These are phyloP conservation scores for Castanea crenata DNA, from an alignment of 306 rosid species.

Conservation along the genomic window DNA sequence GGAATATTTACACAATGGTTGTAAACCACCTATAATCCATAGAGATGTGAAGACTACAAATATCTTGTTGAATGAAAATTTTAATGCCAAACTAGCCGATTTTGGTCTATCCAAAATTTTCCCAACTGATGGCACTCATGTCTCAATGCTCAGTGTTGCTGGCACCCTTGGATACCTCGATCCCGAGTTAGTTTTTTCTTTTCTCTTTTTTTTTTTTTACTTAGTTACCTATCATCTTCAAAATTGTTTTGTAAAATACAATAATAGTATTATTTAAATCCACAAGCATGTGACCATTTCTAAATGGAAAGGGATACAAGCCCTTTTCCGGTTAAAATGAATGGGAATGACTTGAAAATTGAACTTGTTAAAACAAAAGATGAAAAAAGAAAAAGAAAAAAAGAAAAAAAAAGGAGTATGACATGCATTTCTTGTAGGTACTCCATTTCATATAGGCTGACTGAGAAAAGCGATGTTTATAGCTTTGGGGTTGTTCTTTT, in stretches of 20 bases:
- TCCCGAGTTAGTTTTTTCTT: slow-evolving; percentile 39
- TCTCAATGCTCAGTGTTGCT: slow-evolving; percentile 31
- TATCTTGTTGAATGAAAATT: slow-evolving; percentile 39
- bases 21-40: slow-evolving; percentile 43
- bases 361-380: too few relatives aligned
- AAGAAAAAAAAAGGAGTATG: neutral
- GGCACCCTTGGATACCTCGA: slow-evolving; percentile 45
- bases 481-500: slow-evolving; percentile 21
- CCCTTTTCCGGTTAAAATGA: too few relatives aligned
- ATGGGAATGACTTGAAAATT: too few relatives aligned
- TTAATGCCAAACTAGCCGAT: slow-evolving; percentile 47
- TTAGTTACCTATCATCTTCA: too few relatives aligned
- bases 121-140: slow-evolving; percentile 23
- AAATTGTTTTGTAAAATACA: too few relatives aligned
- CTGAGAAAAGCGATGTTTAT: slow-evolving; percentile 22
- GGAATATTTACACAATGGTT: slow-evolving; percentile 57
- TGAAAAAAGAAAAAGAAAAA: neutral
- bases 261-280: too few relatives aligned
- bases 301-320: slow-evolving; percentile 8
- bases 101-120: slow-evolving; percentile 43
- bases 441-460: neutral
- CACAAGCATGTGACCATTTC: too few relatives aligned
- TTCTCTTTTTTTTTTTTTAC: neutral
- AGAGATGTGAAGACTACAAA: slow-evolving; percentile 53
- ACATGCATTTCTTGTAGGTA: neutral